A percentile compares a stretch with the other conserved stretches of the same genome.
Evolutionary conservation across 164 flowering plant species (phyloP).

Genomic region (Annona squamosa): DNA sequence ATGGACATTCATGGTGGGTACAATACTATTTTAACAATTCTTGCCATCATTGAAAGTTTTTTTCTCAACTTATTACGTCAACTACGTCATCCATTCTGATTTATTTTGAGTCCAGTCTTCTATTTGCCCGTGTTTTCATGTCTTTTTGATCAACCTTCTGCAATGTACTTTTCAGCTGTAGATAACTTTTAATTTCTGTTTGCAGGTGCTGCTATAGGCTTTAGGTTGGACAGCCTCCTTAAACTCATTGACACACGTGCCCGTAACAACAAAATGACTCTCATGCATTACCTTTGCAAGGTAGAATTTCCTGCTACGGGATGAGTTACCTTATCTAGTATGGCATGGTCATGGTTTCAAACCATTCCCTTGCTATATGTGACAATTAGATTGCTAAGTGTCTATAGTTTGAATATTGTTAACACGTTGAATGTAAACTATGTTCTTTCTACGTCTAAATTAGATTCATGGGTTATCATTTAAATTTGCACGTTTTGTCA

Average conservation of each 20-base stretch:
- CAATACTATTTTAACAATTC: no score
- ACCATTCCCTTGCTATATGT: background rate
- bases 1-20: no score
- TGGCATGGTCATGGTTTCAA: background rate
- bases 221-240: slow-evolving; percentile 88
- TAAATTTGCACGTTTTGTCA: no score
- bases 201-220: slow-evolving; percentile 92
- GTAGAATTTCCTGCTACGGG: slow-evolving; percentile 25
- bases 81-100: no score
- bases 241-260: slow-evolving; percentile 92
- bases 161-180: no score
- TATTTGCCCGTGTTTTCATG: no score
- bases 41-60: no score
- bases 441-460: background rate
- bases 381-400: background rate
- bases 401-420: no score
- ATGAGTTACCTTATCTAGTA: background rate
- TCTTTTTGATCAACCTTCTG: no score
- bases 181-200: background rate
- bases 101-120: no score
- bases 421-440: background rate
- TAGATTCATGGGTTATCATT: no score
- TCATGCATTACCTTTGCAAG: slow-evolving; percentile 99
- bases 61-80: no score
- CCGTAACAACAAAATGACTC: slow-evolving; percentile 83